Evolutionary conservation across 305 asterid genomes (phyloP).

Genomic region (Galium porrigens): DNA sequence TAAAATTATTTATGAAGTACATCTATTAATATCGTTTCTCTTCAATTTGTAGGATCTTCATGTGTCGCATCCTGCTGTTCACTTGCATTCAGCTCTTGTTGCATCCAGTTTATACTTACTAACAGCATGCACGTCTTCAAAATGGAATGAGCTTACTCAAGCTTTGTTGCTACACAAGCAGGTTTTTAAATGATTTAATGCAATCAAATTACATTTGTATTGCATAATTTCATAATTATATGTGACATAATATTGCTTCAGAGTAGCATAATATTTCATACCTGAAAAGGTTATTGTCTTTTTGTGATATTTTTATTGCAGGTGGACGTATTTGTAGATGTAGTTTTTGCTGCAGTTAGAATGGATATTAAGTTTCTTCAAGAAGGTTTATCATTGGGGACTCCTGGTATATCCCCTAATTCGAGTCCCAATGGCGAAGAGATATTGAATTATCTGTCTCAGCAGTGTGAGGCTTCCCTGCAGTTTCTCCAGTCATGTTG

Average conservation of each 20-base stretch:
- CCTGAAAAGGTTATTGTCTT: background rate
- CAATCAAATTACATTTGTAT: background rate
- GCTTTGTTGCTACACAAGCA: slow-evolving; percentile 65
- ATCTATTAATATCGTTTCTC: slow-evolving; percentile 17
- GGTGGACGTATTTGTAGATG: slow-evolving; percentile 82
- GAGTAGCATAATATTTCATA: background rate
- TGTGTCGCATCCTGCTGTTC: slow-evolving; percentile 53
- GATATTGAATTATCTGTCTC: slow-evolving; percentile 70
- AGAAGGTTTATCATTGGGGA: slow-evolving; percentile 48
- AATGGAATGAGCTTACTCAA: slow-evolving; percentile 80
- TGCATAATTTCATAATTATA: background rate
- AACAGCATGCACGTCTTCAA: slow-evolving; percentile 63
- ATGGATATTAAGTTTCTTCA: slow-evolving; percentile 60
- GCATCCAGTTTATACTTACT: slow-evolving; percentile 69
- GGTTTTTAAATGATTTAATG: slow-evolving; percentile 26
- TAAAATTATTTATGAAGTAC: background rate
- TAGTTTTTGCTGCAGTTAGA: slow-evolving; percentile 67
- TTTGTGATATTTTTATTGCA: slow-evolving; percentile 28
- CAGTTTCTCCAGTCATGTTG: slow-evolving; percentile 76
- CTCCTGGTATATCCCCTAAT: slow-evolving; percentile 31
- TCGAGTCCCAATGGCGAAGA: slow-evolving; percentile 46
- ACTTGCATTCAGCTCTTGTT: slow-evolving; percentile 85
- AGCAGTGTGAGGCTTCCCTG: slow-evolving; percentile 90
- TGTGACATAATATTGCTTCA: background rate
- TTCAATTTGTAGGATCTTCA: slow-evolving; percentile 31